Evolutionary conservation across 495 filamentous ascomycete genomes (phyloP).

Genomic region (Evansstolkia leycettana): DNA sequence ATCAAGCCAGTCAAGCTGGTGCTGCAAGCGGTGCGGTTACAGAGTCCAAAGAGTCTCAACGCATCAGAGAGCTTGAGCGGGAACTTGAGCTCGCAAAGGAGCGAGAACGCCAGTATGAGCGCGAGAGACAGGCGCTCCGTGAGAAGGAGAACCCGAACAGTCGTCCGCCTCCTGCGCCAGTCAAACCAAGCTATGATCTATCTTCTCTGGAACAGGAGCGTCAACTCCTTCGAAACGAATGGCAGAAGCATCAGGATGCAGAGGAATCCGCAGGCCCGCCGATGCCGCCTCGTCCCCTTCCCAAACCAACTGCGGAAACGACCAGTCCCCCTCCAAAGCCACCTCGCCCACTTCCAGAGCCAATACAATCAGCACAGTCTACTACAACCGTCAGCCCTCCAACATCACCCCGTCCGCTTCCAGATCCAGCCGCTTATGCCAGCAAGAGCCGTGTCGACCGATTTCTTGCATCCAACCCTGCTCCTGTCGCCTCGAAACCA

Average conservation of each 20-base stretch:
- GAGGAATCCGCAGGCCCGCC: constrained; percentile 10
- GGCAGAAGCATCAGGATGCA: constrained; percentile 42
- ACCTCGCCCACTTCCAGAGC: constrained; percentile 4
- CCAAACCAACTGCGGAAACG: constrained; percentile 13
- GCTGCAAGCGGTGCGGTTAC: constrained; percentile 1
- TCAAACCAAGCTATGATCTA: constrained; percentile 47
- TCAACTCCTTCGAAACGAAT: constrained; percentile 58
- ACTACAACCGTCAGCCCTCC: neutral
- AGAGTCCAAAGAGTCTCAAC: constrained; percentile 41
- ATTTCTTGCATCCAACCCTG: constrained; percentile 40
- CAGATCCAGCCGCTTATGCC: constrained; percentile 34
- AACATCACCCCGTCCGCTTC: constrained; percentile 34
- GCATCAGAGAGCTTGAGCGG: constrained; percentile 71
- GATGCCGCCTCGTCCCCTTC: constrained; percentile 22
- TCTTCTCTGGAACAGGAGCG: constrained; percentile 66
- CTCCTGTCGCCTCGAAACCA: constrained; percentile 25
- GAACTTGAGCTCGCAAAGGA: constrained; percentile 78
- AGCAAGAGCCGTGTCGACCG: constrained; percentile 29
- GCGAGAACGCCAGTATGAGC: constrained; percentile 74
- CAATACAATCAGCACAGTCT: constrained; percentile 10
- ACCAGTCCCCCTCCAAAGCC: constrained; percentile 3
- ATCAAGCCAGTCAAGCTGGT: constrained; percentile 45
- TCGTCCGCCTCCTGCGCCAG: constrained; percentile 35
- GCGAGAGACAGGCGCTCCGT: constrained; percentile 53
- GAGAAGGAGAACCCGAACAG: constrained; percentile 21